Percentiles rank a stretch among this genome's conserved stretches.
Conservation (phyloP, 2,329 filamentous ascomycete genomes). For the Chaetomium olivaceum region DNA sequence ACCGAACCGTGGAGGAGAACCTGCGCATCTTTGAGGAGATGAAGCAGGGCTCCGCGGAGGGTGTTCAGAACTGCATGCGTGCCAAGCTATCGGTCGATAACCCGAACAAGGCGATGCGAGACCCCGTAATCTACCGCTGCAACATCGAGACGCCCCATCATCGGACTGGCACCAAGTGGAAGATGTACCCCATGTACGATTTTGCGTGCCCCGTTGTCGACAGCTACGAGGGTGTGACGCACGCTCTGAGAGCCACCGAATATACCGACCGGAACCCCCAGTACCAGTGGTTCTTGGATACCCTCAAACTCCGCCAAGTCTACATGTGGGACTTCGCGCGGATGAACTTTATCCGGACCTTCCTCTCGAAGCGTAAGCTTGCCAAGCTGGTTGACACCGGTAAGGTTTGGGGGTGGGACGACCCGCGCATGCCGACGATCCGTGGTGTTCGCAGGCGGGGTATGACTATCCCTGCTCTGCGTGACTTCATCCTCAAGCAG, state of each 20-base stretch:
- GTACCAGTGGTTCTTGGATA: conserved; percentile 82
- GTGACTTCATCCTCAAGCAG: conserved; percentile 83
- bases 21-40: conserved; percentile 88
- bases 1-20: conserved; percentile 78
- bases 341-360: conserved; percentile 80
- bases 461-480: conserved; percentile 75
- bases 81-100: conserved; percentile 91
- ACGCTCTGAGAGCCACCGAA: conserved; percentile 80
- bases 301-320: conserved; percentile 71
- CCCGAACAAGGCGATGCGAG: conserved; percentile 92
- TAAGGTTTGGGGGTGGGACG: conserved; percentile 81
- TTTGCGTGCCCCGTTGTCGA: conserved; percentile 83
- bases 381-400: conserved; percentile 78
- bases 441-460: conserved; percentile 76
- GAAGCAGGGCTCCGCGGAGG: conserved; percentile 80
- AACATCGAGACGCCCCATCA: conserved; percentile 70
- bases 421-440: conserved; percentile 83
- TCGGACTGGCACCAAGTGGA: conserved; percentile 77
- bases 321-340: conserved; percentile 83
- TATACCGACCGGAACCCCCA: conserved; percentile 85
- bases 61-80: conserved; percentile 84
- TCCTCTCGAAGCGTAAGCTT: conserved; percentile 83
- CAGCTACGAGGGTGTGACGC: conserved; percentile 77
- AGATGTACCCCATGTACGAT: conserved; percentile 86
- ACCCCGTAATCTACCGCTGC: conserved; percentile 97